Evolutionary conservation across 306 rosid genomes (phyloP).

Genomic region (Prunus mira): DNA sequence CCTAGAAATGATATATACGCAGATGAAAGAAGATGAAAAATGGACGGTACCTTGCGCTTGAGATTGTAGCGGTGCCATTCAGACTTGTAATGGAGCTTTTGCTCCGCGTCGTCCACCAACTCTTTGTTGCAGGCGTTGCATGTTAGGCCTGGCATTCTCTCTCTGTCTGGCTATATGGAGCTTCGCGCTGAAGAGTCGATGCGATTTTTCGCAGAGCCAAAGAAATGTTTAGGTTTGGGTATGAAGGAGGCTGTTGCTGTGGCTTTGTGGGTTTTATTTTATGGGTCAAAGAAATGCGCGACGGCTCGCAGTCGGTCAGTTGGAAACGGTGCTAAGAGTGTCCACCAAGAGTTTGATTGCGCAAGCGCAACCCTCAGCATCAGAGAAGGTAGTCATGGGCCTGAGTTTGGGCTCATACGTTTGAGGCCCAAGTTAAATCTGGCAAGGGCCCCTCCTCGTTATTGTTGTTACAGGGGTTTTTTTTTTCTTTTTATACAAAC

Average conservation of each 20-base stretch:
- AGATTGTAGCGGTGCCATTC: conserved; percentile 99
- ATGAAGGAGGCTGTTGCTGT: neutral
- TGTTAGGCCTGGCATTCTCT: conserved; percentile 55
- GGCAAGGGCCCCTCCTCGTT: too few species aligned
- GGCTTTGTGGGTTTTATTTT: conserved; percentile 1
- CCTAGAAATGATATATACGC: neutral
- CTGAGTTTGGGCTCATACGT: neutral
- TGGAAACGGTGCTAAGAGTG: neutral
- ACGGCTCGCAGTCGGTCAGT: conserved; percentile 38
- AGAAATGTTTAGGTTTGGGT: neutral
- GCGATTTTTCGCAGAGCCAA: neutral
- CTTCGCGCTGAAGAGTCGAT: conserved; percentile 2
- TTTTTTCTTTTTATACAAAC: too few species aligned
- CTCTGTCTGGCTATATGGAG: neutral
- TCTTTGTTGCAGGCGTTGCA: conserved; percentile 97
- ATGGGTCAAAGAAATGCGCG: neutral
- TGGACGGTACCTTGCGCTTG: conserved; percentile 82
- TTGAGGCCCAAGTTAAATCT: too few species aligned
- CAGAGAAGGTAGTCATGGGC: neutral
- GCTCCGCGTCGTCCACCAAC: conserved; percentile 56
- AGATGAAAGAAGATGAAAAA: neutral
- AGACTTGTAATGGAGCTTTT: conserved; percentile 85
- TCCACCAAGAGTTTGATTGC: neutral
- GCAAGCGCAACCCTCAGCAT: conserved; percentile 9
- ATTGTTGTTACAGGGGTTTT: too few species aligned